A percentile compares a stretch with the other conserved stretches of the same genome.
These are phyloP conservation scores for Adenanthera pavonina DNA, from an alignment of 306 rosid genomes.

Conservation along the genomic window DNA sequence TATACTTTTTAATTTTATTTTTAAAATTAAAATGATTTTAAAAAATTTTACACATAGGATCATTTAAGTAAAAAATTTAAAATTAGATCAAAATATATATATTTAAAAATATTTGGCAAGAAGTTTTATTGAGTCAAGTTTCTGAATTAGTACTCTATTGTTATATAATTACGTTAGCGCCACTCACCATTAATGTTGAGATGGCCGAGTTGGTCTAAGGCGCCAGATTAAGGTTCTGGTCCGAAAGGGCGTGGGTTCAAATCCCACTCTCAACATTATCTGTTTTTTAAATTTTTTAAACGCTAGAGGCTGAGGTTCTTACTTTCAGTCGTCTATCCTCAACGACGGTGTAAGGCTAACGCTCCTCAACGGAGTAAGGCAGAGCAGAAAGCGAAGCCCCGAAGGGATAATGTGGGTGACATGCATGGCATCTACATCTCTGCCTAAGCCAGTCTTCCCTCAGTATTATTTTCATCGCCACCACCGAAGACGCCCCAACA, in stretches of 20 bases:
- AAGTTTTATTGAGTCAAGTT: too few species aligned
- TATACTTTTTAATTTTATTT: too few species aligned
- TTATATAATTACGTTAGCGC: too few species aligned
- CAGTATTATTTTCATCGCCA: conserved; percentile 13
- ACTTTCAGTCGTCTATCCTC: background rate
- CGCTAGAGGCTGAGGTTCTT: background rate
- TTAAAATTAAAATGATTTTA: too few species aligned
- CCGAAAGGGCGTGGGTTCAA: conserved; percentile 73
- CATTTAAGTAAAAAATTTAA: too few species aligned
- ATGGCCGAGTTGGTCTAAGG: conserved; percentile 74
- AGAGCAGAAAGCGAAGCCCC: conserved; percentile 7
- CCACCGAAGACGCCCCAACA: conserved; percentile 30
- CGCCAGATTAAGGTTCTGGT: conserved; percentile 71
- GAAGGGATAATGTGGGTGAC: conserved; percentile 45
- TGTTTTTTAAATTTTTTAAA: too few species aligned
- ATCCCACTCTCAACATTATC: conserved; percentile 59
- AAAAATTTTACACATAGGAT: too few species aligned
- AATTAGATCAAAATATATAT: too few species aligned
- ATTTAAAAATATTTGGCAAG: too few species aligned
- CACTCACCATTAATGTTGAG: background rate
- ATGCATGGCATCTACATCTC: conserved; percentile 43
- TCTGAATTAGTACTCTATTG: too few species aligned
- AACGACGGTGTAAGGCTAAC: too few species aligned
- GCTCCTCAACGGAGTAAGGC: background rate
- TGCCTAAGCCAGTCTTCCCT: conserved; percentile 27